Base-by-base conservation (phyloP, 257 asterid species). In the Cruciata laevipes region DNA sequence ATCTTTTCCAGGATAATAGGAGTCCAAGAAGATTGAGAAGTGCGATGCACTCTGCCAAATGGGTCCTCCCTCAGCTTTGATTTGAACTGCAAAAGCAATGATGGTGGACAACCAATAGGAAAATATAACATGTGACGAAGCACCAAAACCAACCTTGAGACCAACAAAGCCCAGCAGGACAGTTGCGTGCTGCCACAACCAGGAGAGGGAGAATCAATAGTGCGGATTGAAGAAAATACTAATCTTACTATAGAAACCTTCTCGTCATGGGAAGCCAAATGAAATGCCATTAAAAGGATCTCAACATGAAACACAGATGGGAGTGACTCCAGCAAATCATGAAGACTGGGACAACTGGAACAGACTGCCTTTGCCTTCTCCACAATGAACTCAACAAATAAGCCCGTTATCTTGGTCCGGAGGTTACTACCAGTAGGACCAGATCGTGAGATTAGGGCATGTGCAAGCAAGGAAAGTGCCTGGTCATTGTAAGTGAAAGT, bases 221-320 rank as follows among this genome's bases (percentile, higher is more conserved):
- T 68, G 69, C 78, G 74, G 57, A 90, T 75, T 24, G 96, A 79
- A 49, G 82, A 76, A 74, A 85, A 83, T 69, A 90, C 67, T 47
- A 77, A 65, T 59, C 73, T 82, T 64, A 87, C 95, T 76, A 75
- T 81, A 51, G 70, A 72, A 76, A 81, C 76, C 81, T 84, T 90
- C 56, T 94, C 97, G 70, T 78, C 91, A 66, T 76, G 85, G 55
- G 99, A 79, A 73, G 97, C 86, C 71, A 88, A 79, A 76, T 94
- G 99, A 64, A 86, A 94, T 69, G 85, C 91, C 72, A 88, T 80
- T 55, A 94, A 78, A 51, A 90, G 80, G 71, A 87, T 87, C 88
- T 94, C 97, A 59, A 90, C 76, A 73, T 94, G 96, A 81, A 90
- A 88, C 69, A 79, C 51, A 60, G 97, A 94, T 30, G 99, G 99